Evolutionary conservation across 805 yeast genomes (phyloP), one percentile per base, ranked within the genome.

Genomic region (Suhomyces faveliae): DNA sequence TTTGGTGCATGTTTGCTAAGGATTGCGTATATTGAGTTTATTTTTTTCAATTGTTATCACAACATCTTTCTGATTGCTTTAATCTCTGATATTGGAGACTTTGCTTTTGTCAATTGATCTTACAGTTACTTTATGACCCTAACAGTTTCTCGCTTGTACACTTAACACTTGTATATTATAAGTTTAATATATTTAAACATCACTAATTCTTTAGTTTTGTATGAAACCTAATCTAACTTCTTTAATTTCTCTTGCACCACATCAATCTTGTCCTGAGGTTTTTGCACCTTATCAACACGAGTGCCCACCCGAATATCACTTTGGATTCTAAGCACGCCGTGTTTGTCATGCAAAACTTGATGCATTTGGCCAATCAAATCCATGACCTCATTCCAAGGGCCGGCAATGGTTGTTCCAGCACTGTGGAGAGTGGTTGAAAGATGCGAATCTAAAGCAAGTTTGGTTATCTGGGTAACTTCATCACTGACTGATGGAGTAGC

Each of bases 311-410:
- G 74, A 47, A 89, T 86, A 56, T 89, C 96, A 52, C 89, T 82
- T 62, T 90, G 96, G 45, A 89, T 82, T 62, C 97, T 76, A 9
- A 85, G 76, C 10, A 87, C 81, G 1, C 95, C 96, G 54, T 78
- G 72, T 3, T 74, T 74, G 7, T 56, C 54, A 59, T 89, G 97
- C 45, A 87, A 77, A 40, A 72, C 71, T 59, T 84, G 83, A 60
- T 89, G 97, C 57, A 89, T 69, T 55, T 80, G 78, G 6, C 96
- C 96, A 57, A 89, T 85, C 45, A 88, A 67, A 27, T 75, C 80
- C 81, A 83, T 85, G 1, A 90, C 96, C 47, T 86, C 90, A 58
- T 83, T 81, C 96, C 96, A 90, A n/a, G 89, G 90, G 1, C 97
- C 97, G 58, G 87, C 86, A 56, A 86, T 83, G 1, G 96, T 89